Evolutionary conservation across 2,329 filamentous ascomycete genomes (phyloP).

Genomic region (Biscogniauxia mediterranea): DNA sequence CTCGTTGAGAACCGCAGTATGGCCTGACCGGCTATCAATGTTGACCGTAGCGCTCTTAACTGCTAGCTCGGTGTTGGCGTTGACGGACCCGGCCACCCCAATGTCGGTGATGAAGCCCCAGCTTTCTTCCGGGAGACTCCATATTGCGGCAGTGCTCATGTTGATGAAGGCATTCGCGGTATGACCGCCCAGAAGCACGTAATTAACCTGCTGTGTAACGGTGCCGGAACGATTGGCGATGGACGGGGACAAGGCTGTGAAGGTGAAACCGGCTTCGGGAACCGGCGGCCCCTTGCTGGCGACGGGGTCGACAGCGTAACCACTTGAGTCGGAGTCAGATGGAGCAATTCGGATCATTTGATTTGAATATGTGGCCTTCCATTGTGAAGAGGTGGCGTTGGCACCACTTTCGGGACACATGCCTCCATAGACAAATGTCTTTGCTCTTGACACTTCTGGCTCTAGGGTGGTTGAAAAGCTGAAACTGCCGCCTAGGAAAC

Average conservation of each 20-base stretch:
- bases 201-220: conserved; percentile 71
- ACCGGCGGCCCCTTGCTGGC: conserved; percentile 61
- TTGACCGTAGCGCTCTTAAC: conserved; percentile 40
- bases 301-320: conserved; percentile 39
- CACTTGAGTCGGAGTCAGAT: conserved; percentile 28
- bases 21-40: conserved; percentile 82
- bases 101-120: conserved; percentile 72
- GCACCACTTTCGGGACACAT: conserved; percentile 70
- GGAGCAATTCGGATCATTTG: conserved; percentile 69
- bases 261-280: conserved; percentile 81
- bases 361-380: conserved; percentile 74
- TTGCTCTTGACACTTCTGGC: conserved; percentile 51
- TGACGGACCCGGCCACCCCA: conserved; percentile 47
- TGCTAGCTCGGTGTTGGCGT: conserved; percentile 54
- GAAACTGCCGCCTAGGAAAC: conserved; percentile 56
- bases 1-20: conserved; percentile 76
- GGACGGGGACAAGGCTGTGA: conserved; percentile 71
- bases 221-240: conserved; percentile 65
- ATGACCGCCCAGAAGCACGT: conserved; percentile 82
- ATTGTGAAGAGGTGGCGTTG: conserved; percentile 57
- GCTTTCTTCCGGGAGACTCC: conserved; percentile 78
- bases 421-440: conserved; percentile 78
- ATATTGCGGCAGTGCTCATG: conserved; percentile 87
- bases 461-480: conserved; percentile 64
- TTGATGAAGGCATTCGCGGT: conserved; percentile 84